Evolutionary conservation across 148 eudicot species (phyloP).

Genomic region (Amaranthus cruentus): DNA sequence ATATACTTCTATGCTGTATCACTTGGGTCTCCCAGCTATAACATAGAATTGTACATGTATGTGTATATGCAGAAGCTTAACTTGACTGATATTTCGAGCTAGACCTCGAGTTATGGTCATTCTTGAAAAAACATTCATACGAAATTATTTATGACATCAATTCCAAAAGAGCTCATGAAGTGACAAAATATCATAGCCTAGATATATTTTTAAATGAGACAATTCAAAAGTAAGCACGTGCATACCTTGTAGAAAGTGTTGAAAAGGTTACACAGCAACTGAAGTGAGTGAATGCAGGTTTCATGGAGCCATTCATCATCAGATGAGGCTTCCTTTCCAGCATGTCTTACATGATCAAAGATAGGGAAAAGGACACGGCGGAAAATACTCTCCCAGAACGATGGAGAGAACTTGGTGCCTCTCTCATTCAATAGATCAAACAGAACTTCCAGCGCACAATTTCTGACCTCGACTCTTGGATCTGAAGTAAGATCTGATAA

Average conservation of each 20-base stretch:
- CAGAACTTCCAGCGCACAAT: slow-evolving; percentile 94
- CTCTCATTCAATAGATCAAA: slow-evolving; percentile 95
- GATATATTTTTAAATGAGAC: background rate
- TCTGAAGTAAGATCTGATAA: slow-evolving; percentile 96
- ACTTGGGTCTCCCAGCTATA: too few relatives aligned
- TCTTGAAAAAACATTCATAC: background rate
- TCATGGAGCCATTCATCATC: slow-evolving; percentile 89
- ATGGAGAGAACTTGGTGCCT: slow-evolving; percentile 86
- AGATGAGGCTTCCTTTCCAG: slow-evolving; percentile 70
- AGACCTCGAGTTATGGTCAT: background rate
- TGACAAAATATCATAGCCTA: background rate
- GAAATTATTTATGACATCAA: background rate
- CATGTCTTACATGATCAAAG: slow-evolving; percentile 89
- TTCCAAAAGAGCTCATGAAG: background rate
- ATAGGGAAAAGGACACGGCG: slow-evolving; percentile 90
- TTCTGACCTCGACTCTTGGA: slow-evolving; percentile 86
- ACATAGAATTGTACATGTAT: too few relatives aligned
- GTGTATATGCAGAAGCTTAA: too few relatives aligned
- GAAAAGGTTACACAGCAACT: slow-evolving; percentile 93
- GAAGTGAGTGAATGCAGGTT: slow-evolving; percentile 90
- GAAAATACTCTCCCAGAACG: slow-evolving; percentile 94
- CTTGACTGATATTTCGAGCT: too few relatives aligned
- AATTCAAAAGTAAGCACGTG: background rate
- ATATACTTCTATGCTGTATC: too few relatives aligned
- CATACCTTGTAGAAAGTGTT: slow-evolving; percentile 96